A percentile compares a stretch with the other conserved stretches of the same genome.
phyloP scores from a whole-genome alignment of 257 asterid genomes.

The Henckelia pumila region DNA sequence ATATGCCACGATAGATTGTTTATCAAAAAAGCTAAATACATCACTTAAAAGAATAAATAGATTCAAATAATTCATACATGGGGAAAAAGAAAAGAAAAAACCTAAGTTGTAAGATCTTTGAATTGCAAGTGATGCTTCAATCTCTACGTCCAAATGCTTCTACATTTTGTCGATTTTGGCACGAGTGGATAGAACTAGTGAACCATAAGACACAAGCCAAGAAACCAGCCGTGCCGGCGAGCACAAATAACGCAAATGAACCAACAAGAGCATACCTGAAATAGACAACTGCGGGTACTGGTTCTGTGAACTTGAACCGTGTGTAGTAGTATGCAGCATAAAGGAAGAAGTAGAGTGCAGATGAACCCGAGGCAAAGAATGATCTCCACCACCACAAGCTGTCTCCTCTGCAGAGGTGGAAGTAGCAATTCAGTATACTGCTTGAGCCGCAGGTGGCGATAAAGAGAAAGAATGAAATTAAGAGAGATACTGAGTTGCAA shows the following conservation, averaged over 20 bases:
- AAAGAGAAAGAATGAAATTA: too few species aligned
- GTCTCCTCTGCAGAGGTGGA: neutral
- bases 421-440: too few species aligned
- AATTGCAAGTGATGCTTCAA: too few species aligned
- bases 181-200: constrained; percentile 52
- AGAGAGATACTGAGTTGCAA: neutral
- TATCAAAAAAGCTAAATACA: too few species aligned
- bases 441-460: neutral
- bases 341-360: constrained; percentile 63
- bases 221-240: constrained; percentile 64
- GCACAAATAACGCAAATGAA: constrained; percentile 54
- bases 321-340: constrained; percentile 63
- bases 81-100: too few species aligned
- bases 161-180: constrained; percentile 23
- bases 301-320: constrained; percentile 52
- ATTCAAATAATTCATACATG: too few species aligned
- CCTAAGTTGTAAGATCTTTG: too few species aligned
- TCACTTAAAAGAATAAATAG: too few species aligned
- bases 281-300: constrained; percentile 47
- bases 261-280: constrained; percentile 59
- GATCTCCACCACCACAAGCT: constrained; percentile 57
- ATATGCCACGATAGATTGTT: too few species aligned
- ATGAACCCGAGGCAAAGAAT: constrained; percentile 58
- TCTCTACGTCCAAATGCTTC: too few species aligned
- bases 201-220: constrained; percentile 73